A percentile compares a stretch with the other conserved stretches of the same genome.
phyloP scores from a whole-genome alignment of 768 basidiomycete genomes.

The Lactarius deliciosus region DNA sequence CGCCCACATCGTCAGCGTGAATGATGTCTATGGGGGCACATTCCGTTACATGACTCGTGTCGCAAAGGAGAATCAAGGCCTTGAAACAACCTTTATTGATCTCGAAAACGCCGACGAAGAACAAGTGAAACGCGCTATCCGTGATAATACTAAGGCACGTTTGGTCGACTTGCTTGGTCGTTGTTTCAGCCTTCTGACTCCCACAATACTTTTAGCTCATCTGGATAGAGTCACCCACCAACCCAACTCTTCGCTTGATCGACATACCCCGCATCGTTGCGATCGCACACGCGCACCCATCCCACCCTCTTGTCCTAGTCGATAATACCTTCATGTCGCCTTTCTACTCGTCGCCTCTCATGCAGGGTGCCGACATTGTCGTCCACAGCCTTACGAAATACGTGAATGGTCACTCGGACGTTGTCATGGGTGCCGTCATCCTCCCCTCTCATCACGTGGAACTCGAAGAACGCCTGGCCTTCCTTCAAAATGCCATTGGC shows the following conservation, averaged over 20 bases:
- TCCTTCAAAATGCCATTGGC: conserved; percentile 88
- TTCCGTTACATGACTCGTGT: conserved; percentile 79
- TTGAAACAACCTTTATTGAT: conserved; percentile 79
- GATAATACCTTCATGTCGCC: conserved; percentile 96
- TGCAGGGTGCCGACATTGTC: conserved; percentile 82
- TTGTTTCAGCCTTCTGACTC: neutral
- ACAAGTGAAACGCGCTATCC: conserved; percentile 61
- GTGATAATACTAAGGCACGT: conserved; percentile 77
- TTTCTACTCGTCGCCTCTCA: conserved; percentile 85
- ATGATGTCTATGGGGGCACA: conserved; percentile 94
- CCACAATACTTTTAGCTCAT: conserved; percentile 56
- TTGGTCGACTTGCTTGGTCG: neutral
- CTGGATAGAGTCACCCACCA: conserved; percentile 95
- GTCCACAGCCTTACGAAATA: conserved; percentile 87
- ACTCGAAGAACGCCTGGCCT: conserved; percentile 61
- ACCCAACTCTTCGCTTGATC: conserved; percentile 87
- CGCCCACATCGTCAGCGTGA: conserved; percentile 83
- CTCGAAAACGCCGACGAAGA: conserved; percentile 69
- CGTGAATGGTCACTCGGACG: conserved; percentile 91
- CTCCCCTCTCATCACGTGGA: conserved; percentile 55
- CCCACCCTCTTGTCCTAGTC: conserved; percentile 76
- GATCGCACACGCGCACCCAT: conserved; percentile 61
- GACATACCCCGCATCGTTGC: conserved; percentile 71
- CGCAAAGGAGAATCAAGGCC: conserved; percentile 57
- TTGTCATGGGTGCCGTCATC: conserved; percentile 84